These are phyloP conservation scores for Pichia sp. DNA, from an alignment of 1,139 yeast genomes.

Conservation along the genomic window DNA sequence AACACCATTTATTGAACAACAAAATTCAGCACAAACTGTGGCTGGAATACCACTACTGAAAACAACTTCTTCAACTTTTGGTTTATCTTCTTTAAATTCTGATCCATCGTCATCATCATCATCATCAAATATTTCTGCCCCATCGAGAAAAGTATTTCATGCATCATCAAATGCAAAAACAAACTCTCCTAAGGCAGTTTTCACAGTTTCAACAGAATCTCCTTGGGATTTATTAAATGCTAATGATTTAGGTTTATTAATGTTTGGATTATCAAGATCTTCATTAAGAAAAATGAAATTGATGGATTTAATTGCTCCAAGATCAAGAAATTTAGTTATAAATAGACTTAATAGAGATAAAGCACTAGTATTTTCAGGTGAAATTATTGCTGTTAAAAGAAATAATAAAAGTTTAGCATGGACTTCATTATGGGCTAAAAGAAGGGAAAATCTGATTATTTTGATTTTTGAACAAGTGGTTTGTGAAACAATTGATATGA, in stretches of 20 bases:
- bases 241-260: slow-evolving; percentile 81
- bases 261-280: slow-evolving; percentile 72
- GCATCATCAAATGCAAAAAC: slow-evolving; percentile 59
- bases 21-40: slow-evolving; percentile 24
- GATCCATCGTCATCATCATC: not conserved
- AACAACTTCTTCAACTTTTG: slow-evolving; percentile 37
- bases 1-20: slow-evolving; percentile 64
- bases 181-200: slow-evolving; percentile 70
- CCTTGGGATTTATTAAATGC: slow-evolving; percentile 84
- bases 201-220: slow-evolving; percentile 66
- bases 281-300: slow-evolving; percentile 59
- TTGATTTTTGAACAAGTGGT: slow-evolving; percentile 87
- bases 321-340: slow-evolving; percentile 60
- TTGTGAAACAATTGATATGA: slow-evolving; percentile 68
- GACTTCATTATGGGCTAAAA: slow-evolving; percentile 87
- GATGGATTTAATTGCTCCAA: slow-evolving; percentile 71
- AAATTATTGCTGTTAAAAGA: slow-evolving; percentile 49
- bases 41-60: slow-evolving; percentile 29
- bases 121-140: not conserved
- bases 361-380: slow-evolving; percentile 51
- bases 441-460: slow-evolving; percentile 61
- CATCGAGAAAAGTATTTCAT: slow-evolving; percentile 45
- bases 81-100: slow-evolving; percentile 32
- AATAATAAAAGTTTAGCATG: slow-evolving; percentile 50
- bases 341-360: slow-evolving; percentile 42